Percentiles rank a stretch among this genome's conserved stretches.
Conservation (phyloP, 2,329 filamentous ascomycete genomes). For the Colletotrichum zoysiae region DNA sequence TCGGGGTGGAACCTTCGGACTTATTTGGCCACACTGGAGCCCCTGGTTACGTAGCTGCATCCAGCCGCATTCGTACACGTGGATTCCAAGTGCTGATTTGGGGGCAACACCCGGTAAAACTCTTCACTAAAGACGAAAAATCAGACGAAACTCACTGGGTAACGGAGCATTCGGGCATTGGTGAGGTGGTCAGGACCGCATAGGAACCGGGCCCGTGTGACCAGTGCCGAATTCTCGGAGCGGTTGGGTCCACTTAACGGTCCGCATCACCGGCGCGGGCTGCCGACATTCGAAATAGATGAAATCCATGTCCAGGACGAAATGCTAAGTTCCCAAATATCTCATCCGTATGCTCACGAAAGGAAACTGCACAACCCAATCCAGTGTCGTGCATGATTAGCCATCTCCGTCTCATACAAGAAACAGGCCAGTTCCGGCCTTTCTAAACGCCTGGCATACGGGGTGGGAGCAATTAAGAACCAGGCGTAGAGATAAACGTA, state of each 20-base stretch:
- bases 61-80: conserved; percentile 32
- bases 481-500: too few relatives aligned
- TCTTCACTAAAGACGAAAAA: neutral
- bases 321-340: neutral
- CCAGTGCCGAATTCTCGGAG: neutral
- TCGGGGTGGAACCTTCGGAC: conserved; percentile 24
- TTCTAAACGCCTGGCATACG: too few relatives aligned
- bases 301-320: too few relatives aligned
- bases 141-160: neutral
- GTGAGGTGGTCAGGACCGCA: neutral
- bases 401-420: too few relatives aligned
- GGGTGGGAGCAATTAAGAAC: too few relatives aligned
- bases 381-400: neutral
- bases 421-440: neutral
- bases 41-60: conserved; percentile 27
- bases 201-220: neutral
- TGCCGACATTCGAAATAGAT: neutral
- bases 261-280: too few relatives aligned
- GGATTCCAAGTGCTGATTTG: neutral
- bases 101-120: neutral
- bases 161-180: neutral
- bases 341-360: neutral
- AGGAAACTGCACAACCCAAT: neutral
- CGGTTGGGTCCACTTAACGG: neutral
- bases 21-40: conserved; percentile 24